Percentiles rank a stretch among this genome's conserved stretches.
Conservation (phyloP, 2,329 filamentous ascomycete species). For the Onygenales sp. region DNA sequence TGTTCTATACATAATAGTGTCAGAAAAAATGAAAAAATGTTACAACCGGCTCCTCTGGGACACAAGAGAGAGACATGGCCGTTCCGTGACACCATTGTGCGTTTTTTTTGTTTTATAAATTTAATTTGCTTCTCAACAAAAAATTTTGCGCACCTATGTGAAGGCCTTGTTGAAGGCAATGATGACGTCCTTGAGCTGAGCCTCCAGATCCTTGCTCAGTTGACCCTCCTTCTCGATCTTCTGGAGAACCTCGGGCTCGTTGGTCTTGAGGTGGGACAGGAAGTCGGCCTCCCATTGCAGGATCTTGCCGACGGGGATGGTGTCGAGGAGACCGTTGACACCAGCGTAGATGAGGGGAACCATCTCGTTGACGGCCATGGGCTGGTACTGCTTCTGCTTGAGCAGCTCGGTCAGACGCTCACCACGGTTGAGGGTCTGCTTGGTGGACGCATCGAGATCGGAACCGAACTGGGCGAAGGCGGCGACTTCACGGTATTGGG, state of each 20-base stretch:
- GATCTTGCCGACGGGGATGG: conserved; percentile 81
- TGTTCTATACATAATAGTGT: conserved; percentile 9
- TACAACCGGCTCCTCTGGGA: background rate
- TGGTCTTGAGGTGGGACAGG: conserved; percentile 82
- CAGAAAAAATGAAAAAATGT: conserved; percentile 4
- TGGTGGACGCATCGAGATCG: conserved; percentile 96
- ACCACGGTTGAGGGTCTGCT: conserved; percentile 97
- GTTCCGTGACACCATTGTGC: too few species aligned
- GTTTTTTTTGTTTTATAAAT: too few species aligned
- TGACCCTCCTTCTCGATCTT: conserved; percentile 93
- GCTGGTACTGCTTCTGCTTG: conserved; percentile 99
- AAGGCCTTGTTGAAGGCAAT: conserved; percentile 89
- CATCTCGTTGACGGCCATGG: conserved; percentile 99
- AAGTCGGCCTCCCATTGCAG: conserved; percentile 91
- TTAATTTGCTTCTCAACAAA: too few species aligned
- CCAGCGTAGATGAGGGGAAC: conserved; percentile 98
- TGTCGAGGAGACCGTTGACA: conserved; percentile 95
- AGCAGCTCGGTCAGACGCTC: conserved; percentile 97
- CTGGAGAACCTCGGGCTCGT: conserved; percentile 72
- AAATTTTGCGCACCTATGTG: conserved; percentile 20
- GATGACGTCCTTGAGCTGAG: conserved; percentile 58
- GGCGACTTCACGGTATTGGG: conserved; percentile 99
- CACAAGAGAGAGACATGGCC: too few species aligned
- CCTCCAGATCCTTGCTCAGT: conserved; percentile 81
- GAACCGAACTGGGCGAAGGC: conserved; percentile 99